Conservation (phyloP, 768 basidiomycete species). For the Lactarius deliciosus region DNA sequence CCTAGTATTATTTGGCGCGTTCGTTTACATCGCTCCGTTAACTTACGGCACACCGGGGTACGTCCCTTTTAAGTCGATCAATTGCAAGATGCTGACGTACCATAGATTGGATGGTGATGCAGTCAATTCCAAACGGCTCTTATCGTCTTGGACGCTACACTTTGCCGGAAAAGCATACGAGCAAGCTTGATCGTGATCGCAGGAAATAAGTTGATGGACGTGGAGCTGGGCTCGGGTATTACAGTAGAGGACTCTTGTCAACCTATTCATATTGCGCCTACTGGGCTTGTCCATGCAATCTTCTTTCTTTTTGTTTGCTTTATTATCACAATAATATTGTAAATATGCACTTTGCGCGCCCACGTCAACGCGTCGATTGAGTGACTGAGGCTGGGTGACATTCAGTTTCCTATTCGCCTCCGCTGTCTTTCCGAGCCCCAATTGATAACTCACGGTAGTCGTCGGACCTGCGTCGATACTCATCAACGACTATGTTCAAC, state of each 20-base stretch:
- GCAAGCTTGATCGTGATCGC: slow-evolving; percentile 11
- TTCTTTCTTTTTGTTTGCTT: slow-evolving; percentile 5
- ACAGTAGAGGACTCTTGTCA: slow-evolving; percentile 5
- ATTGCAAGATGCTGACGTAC: slow-evolving; percentile 24
- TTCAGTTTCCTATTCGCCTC: slow-evolving; percentile 7
- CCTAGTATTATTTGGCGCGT: slow-evolving; percentile 60
- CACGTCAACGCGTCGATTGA: not conserved
- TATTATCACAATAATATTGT: too few species aligned
- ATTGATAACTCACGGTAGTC: too few species aligned
- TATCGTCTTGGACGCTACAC: slow-evolving; percentile 93
- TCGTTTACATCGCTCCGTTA: slow-evolving; percentile 79
- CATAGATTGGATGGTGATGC: slow-evolving; percentile 77
- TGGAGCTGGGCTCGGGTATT: not conserved
- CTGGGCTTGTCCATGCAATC: not conserved
- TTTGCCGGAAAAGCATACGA: slow-evolving; percentile 71
- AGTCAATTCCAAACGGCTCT: slow-evolving; percentile 79
- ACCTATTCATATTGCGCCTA: slow-evolving; percentile 4
- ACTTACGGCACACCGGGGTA: slow-evolving; percentile 98
- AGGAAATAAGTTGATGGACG: slow-evolving; percentile 3
- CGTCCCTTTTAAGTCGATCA: slow-evolving; percentile 35
- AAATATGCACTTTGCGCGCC: not conserved
- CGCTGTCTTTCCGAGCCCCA: not conserved
- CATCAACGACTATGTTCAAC: slow-evolving; percentile 67
- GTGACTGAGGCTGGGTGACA: not conserved
- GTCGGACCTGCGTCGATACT: not conserved